Evolutionary conservation across 129 eudicot genomes (phyloP).

Genomic region (Chrysanthemum seticuspe): DNA sequence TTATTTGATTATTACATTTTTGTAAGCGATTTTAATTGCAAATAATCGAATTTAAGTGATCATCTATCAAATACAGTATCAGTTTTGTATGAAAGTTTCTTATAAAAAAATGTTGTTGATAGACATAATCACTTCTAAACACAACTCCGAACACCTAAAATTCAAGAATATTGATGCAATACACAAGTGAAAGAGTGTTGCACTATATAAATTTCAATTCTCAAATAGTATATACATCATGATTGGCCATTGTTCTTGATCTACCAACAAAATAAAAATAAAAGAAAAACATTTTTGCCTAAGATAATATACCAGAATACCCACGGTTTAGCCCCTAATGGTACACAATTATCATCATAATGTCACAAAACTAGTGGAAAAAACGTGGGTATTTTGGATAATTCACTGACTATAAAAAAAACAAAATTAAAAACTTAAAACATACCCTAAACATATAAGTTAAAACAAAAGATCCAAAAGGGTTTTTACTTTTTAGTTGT

Average conservation of each 20-base stretch:
- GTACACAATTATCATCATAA: constrained; percentile 21
- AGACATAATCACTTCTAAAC: no score
- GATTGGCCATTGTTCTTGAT: constrained; percentile 43
- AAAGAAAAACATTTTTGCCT: constrained; percentile 27
- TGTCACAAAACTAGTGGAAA: constrained; percentile 30
- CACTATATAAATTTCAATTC: constrained; percentile 31
- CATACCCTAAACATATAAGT: constrained; percentile 17
- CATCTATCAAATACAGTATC: no score
- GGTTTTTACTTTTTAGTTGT: constrained; percentile 45
- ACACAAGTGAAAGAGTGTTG: not conserved
- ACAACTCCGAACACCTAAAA: not conserved
- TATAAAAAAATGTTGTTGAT: no score
- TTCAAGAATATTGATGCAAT: constrained; percentile 19
- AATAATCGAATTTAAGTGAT: no score
- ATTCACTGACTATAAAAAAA: constrained; percentile 15
- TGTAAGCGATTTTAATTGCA: no score
- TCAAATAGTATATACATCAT: constrained; percentile 48
- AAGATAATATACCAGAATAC: constrained; percentile 68
- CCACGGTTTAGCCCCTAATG: constrained; percentile 73
- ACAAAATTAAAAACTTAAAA: constrained; percentile 8
- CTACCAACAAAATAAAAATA: constrained; percentile 1
- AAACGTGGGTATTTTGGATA: constrained; percentile 94
- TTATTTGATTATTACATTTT: no score
- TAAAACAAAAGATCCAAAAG: constrained; percentile 9
- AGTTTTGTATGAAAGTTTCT: no score